phyloP scores from a whole-genome alignment of 2,329 filamentous ascomycete genomes.

The Fusarium liriodendri region DNA sequence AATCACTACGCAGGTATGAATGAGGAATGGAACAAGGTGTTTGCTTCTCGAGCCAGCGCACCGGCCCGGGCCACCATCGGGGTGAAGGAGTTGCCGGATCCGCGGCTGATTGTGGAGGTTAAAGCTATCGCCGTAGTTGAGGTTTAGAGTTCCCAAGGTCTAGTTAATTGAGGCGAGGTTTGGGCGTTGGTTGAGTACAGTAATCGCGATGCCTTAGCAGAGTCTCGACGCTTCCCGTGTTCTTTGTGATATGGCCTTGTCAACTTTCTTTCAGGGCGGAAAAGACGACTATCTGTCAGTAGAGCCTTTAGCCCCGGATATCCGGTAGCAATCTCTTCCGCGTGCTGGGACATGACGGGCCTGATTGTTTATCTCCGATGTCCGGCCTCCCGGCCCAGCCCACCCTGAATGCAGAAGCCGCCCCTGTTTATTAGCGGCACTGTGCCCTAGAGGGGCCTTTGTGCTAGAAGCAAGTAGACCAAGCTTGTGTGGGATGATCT shows the following conservation, averaged over 20 bases:
- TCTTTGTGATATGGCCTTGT: neutral
- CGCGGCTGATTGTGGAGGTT: neutral
- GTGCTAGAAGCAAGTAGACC: neutral
- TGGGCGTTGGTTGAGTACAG: neutral
- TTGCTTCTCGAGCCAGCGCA: neutral
- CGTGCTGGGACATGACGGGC: neutral
- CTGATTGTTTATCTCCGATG: neutral
- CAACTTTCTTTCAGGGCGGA: neutral
- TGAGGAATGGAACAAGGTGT: slow-evolving; percentile 18
- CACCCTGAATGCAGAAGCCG: neutral
- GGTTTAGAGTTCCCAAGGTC: neutral
- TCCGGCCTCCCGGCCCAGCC: neutral
- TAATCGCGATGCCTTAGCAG: neutral
- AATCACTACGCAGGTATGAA: slow-evolving; percentile 10
- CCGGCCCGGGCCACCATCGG: slow-evolving; percentile 2
- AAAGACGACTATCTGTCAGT: neutral
- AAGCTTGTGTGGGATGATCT: neutral
- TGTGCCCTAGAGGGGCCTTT: neutral
- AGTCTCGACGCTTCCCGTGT: neutral
- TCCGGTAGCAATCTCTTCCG: neutral
- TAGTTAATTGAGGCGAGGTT: neutral
- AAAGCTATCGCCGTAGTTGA: neutral
- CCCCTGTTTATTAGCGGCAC: too few species aligned
- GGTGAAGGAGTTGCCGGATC: neutral
- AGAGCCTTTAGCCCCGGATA: neutral